A percentile compares a stretch with the other conserved stretches of the same genome.
phyloP scores from a whole-genome alignment of 805 yeast species.

The Millerago galiae region DNA sequence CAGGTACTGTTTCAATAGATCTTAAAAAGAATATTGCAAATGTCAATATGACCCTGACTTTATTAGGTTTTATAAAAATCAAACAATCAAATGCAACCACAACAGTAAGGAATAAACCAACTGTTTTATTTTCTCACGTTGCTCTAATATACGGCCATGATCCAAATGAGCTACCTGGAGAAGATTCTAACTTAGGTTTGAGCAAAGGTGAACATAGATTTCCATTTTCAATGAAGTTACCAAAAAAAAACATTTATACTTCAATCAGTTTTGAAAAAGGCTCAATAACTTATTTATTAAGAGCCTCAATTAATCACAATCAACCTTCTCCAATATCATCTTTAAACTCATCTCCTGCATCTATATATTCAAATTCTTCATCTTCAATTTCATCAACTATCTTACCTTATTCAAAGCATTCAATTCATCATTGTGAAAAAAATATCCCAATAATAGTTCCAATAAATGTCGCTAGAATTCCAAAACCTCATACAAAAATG shows the following conservation, averaged over 20 bases:
- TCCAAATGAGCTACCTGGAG: conserved; percentile 12
- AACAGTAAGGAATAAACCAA: conserved; percentile 45
- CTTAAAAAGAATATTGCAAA: conserved; percentile 50
- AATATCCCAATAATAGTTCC: conserved; percentile 61
- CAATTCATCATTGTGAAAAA: conserved; percentile 46
- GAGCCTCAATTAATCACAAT: conserved; percentile 33
- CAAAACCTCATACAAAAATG: conserved; percentile 60
- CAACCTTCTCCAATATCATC: conserved; percentile 14
- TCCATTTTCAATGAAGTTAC: conserved; percentile 80
- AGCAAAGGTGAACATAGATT: conserved; percentile 81
- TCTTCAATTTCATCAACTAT: conserved; percentile 8
- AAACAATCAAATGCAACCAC: conserved; percentile 40
- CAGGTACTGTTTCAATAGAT: conserved; percentile 55
- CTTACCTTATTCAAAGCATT: conserved; percentile 17
- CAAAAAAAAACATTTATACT: conserved; percentile 63
- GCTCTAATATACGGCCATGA: conserved; percentile 50
- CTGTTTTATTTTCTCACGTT: conserved; percentile 50
- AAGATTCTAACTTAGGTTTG: conserved; percentile 36
- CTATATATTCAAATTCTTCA: conserved; percentile 16
- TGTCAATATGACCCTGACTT: conserved; percentile 44
- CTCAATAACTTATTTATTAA: conserved; percentile 60
- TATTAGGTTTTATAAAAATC: conserved; percentile 52
- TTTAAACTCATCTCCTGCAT: conserved; percentile 16
- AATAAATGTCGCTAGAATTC: conserved; percentile 60
- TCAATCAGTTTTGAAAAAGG: conserved; percentile 82